These are phyloP conservation scores for Neonectria coccinea DNA, from an alignment of 2,329 filamentous ascomycete genomes.

Conservation along the genomic window DNA sequence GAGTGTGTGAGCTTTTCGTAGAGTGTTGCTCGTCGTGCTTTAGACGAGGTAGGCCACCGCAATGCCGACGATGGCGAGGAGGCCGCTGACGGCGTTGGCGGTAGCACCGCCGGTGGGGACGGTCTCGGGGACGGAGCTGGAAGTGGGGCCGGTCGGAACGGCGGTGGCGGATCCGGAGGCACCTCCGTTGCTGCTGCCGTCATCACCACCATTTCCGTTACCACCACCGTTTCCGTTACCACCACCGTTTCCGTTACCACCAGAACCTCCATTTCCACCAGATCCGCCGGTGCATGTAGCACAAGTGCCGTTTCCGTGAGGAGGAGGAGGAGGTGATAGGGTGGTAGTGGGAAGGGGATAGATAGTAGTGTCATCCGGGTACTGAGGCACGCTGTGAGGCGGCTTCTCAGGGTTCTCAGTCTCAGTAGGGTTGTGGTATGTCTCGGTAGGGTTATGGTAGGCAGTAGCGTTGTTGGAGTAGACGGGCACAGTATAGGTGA, in stretches of 20 bases:
- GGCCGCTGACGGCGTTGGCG: constrained; percentile 49
- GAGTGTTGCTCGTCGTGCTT: constrained; percentile 25
- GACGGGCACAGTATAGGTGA: constrained; percentile 42
- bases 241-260: background rate
- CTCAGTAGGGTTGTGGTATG: constrained; percentile 6
- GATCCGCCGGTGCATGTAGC: constrained; percentile 27
- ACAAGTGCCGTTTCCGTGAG: constrained; percentile 33
- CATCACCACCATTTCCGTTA: background rate
- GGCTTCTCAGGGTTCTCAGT: background rate
- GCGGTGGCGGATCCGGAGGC: constrained; percentile 29
- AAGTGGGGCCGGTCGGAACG: constrained; percentile 30
- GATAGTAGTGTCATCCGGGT: constrained; percentile 29
- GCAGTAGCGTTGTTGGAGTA: constrained; percentile 36
- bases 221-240: background rate
- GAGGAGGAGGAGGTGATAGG: constrained; percentile 23
- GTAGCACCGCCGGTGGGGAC: constrained; percentile 46
- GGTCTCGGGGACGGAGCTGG: constrained; percentile 31
- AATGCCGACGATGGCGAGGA: constrained; percentile 54
- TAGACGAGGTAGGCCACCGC: constrained; percentile 58
- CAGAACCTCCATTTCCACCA: background rate
- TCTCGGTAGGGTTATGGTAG: background rate
- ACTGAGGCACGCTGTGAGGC: constrained; percentile 24
- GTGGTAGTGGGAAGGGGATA: constrained; percentile 34
- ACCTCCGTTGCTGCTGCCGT: background rate
- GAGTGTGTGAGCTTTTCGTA: constrained; percentile 7